phyloP scores from a whole-genome alignment of 1,139 yeast genomes.

The Geotrichum bryndzae region DNA sequence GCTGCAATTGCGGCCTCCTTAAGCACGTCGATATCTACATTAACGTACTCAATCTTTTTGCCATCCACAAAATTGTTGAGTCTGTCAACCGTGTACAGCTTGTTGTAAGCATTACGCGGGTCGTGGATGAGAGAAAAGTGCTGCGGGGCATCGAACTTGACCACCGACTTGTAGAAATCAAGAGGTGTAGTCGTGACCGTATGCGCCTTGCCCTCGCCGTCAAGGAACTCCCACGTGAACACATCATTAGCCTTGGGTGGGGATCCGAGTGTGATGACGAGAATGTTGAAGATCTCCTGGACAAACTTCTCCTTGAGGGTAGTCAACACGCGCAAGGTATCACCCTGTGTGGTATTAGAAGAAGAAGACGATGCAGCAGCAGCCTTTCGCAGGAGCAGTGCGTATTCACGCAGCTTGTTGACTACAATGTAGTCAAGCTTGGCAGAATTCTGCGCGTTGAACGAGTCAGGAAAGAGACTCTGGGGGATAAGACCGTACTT shows the following conservation, averaged over 20 bases:
- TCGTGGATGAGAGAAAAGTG: constrained; percentile 58
- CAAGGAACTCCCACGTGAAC: constrained; percentile 56
- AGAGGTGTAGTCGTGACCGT: constrained; percentile 46
- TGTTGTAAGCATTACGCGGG: constrained; percentile 52
- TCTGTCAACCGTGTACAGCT: constrained; percentile 56
- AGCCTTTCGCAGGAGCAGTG: constrained; percentile 45
- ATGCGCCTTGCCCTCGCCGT: constrained; percentile 49
- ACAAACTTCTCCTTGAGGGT: constrained; percentile 46
- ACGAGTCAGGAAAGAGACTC: constrained; percentile 55
- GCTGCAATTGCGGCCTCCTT: constrained; percentile 53
- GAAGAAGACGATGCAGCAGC: constrained; percentile 21
- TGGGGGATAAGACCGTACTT: constrained; percentile 62
- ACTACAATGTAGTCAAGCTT: constrained; percentile 48
- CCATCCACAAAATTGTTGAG: constrained; percentile 58
- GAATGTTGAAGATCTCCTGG: constrained; percentile 48
- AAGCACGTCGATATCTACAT: constrained; percentile 45
- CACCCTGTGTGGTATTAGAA: constrained; percentile 25
- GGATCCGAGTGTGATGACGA: constrained; percentile 52
- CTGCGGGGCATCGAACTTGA: constrained; percentile 43
- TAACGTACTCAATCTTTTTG: constrained; percentile 57
- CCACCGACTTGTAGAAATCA: constrained; percentile 46
- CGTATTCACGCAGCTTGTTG: constrained; percentile 57
- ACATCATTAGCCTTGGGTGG: constrained; percentile 55
- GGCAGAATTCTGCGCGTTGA: constrained; percentile 47
- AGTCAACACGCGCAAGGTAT: constrained; percentile 32